A percentile compares a stretch with the other conserved stretches of the same genome.
Evolutionary conservation across 192 early-diverging fungal genomes (phyloP).

Genomic region (Fimicolochytrium jonesii): DNA sequence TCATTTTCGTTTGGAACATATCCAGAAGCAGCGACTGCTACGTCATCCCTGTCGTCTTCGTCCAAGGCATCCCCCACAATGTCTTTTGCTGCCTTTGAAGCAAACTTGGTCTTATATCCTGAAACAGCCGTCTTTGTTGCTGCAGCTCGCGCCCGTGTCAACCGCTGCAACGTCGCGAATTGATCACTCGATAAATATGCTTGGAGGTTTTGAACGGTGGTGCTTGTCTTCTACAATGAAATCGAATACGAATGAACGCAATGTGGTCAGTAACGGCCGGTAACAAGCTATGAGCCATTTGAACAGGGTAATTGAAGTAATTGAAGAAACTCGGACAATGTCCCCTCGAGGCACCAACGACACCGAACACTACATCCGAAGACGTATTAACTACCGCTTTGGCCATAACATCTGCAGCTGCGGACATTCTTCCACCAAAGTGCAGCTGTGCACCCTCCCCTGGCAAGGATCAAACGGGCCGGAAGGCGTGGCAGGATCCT

Average conservation of each 20-base stretch:
- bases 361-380: slow-evolving; percentile 4
- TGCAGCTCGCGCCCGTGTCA: not conserved
- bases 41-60: not conserved
- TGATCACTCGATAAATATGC: not conserved
- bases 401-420: not conserved
- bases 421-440: not conserved
- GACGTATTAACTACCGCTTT: not conserved
- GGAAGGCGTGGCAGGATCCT: not conserved
- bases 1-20: not conserved
- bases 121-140: not conserved
- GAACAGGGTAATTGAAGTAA: not conserved
- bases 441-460: slow-evolving; percentile 9
- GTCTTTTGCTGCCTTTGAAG: not conserved
- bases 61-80: not conserved
- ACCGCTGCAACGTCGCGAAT: not conserved
- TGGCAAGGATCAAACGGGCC: not conserved
- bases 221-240: not conserved
- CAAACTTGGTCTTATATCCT: not conserved
- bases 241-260: not conserved
- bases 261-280: not conserved
- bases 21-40: not conserved
- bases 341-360: slow-evolving; percentile 3
- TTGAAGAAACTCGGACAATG: not conserved
- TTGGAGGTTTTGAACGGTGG: not conserved
- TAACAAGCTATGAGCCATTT: not conserved